Evolutionary conservation across 257 asterid species (phyloP).

Genomic region (Mitragyna speciosa): DNA sequence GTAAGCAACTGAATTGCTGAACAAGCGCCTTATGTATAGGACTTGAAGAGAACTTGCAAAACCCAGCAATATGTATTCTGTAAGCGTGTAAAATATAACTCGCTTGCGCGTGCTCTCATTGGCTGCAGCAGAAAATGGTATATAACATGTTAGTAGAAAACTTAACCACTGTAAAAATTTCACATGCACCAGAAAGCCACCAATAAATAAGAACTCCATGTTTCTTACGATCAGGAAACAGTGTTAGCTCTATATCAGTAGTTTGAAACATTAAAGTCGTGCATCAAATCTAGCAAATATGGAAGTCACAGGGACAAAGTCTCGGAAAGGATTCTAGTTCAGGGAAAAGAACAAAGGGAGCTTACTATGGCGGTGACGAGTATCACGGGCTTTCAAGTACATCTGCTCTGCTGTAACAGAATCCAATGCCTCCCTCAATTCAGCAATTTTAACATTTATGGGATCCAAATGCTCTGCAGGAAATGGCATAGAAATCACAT

Average conservation of each 20-base stretch:
- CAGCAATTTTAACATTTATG: conserved; percentile 77
- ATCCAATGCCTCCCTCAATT: conserved; percentile 77
- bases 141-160: not conserved
- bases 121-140: conserved; percentile 46
- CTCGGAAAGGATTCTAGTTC: not conserved
- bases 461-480: conserved; percentile 76
- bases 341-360: conserved; percentile 11
- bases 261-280: not conserved
- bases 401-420: conserved; percentile 77
- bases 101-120: conserved; percentile 82
- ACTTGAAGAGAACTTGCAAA: conserved; percentile 67
- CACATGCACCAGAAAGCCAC: not conserved
- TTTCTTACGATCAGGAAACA: not conserved
- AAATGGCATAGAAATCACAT: conserved; percentile 21
- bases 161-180: not conserved
- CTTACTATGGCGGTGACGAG: conserved; percentile 84
- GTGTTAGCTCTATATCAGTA: not conserved
- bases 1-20: conserved; percentile 67
- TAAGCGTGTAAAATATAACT: conserved; percentile 76
- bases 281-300: not conserved
- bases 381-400: conserved; percentile 70
- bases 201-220: not conserved
- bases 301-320: not conserved
- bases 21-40: conserved; percentile 64
- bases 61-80: conserved; percentile 67